Conservation (phyloP, 2,329 filamentous ascomycete genomes). For the Trichoderma harzianum region DNA sequence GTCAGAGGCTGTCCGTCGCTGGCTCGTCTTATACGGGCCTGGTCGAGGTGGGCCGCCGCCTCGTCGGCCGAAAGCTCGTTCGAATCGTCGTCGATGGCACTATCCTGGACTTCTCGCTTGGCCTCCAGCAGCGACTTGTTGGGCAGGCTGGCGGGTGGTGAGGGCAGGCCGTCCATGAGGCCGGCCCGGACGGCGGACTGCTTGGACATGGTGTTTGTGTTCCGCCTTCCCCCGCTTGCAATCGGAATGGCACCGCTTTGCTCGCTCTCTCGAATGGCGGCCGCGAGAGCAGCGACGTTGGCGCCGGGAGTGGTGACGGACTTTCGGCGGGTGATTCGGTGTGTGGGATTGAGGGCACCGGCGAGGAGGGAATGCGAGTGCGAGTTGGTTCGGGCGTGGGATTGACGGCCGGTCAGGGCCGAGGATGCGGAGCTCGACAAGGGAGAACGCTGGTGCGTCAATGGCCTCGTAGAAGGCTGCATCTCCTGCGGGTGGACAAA, state of each 20-base stretch:
- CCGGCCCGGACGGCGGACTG: conserved; percentile 51
- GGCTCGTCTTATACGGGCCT: conserved; percentile 57
- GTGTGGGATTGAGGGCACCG: conserved; percentile 71
- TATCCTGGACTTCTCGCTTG: conserved; percentile 50
- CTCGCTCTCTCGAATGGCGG: conserved; percentile 67
- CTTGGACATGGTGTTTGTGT: conserved; percentile 60
- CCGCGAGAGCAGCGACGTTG: conserved; percentile 73
- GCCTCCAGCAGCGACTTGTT: conserved; percentile 49
- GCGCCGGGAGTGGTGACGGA: conserved; percentile 76
- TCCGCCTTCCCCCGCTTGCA: conserved; percentile 56
- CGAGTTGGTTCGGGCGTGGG: conserved; percentile 72
- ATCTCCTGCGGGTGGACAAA: conserved; percentile 51
- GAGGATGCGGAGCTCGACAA: conserved; percentile 57
- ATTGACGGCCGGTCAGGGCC: conserved; percentile 56
- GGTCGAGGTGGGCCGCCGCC: conserved; percentile 45
- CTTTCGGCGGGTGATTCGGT: conserved; percentile 89
- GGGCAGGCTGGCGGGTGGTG: conserved; percentile 67
- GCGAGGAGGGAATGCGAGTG: conserved; percentile 79
- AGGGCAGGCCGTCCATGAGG: conserved; percentile 54
- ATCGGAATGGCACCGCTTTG: conserved; percentile 56
- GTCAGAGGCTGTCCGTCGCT: conserved; percentile 83
- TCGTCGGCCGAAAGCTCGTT: conserved; percentile 57
- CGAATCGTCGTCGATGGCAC: conserved; percentile 67
- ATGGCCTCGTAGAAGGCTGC: conserved; percentile 63
- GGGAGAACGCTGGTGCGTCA: conserved; percentile 60